Conservation (phyloP, 176 grass and related monocot species). For the Hsuehochloa calcarea region DNA sequence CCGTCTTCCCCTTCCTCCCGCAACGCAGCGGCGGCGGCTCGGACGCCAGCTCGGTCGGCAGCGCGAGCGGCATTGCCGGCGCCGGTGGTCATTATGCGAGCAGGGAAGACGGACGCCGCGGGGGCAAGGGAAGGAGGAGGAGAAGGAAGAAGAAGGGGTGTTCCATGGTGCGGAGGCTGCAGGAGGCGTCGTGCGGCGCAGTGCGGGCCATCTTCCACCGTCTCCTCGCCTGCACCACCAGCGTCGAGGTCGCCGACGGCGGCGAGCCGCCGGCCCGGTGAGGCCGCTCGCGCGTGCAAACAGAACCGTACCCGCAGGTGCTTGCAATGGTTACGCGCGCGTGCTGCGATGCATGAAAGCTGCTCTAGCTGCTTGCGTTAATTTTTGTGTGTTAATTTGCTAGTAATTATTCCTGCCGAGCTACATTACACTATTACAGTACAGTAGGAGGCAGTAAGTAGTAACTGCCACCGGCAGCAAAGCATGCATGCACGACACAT, state of each 20-base stretch:
- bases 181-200: constrained; percentile 52
- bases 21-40: constrained; percentile 9
- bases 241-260: constrained; percentile 67
- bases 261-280: background rate
- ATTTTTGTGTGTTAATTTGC: background rate
- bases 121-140: background rate
- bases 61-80: constrained; percentile 14
- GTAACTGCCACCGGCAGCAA: background rate
- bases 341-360: background rate
- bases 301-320: background rate
- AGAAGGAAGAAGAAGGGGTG: constrained; percentile 34
- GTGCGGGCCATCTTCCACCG: constrained; percentile 54
- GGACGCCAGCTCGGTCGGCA: constrained; percentile 32
- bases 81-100: background rate
- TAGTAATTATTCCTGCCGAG: background rate
- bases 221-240: constrained; percentile 68
- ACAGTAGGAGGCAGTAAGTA: constrained; percentile 8
- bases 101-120: background rate
- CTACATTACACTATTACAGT: background rate
- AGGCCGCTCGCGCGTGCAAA: background rate
- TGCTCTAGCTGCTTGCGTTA: background rate
- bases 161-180: constrained; percentile 44
- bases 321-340: background rate
- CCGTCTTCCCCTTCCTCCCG: constrained; percentile 51
- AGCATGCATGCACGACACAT: background rate